Conservation (phyloP, 306 rosid genomes). For the Pyrus communis region DNA sequence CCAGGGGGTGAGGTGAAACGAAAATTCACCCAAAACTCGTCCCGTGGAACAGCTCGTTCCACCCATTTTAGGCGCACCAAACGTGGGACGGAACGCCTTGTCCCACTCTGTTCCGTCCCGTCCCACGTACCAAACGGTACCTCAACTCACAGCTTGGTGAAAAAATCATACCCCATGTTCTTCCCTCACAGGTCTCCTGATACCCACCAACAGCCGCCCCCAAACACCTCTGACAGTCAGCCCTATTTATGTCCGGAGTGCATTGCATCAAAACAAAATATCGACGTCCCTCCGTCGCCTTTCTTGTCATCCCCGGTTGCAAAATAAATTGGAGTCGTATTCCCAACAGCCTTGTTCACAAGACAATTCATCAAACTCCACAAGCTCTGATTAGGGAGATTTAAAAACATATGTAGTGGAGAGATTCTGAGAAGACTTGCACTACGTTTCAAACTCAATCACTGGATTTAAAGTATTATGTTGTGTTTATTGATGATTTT, state of each 20-base stretch:
- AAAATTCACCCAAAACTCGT: no score
- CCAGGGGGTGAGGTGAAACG: no score
- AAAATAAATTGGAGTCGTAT: not conserved
- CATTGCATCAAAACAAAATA: conserved; percentile 18
- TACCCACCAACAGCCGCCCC: not conserved
- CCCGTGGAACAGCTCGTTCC: no score
- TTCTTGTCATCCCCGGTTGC: not conserved
- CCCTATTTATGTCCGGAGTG: conserved; percentile 9
- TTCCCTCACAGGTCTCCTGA: not conserved
- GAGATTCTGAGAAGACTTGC: no score
- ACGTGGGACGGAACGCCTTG: no score
- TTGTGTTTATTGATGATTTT: no score
- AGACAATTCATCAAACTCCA: not conserved
- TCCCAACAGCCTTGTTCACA: not conserved
- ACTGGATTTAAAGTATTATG: no score
- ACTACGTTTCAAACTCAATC: no score
- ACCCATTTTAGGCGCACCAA: no score
- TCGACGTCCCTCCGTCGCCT: not conserved
- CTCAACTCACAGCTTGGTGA: not conserved
- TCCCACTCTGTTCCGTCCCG: no score
- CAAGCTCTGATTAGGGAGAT: not conserved
- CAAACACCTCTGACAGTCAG: not conserved
- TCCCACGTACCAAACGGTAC: no score
- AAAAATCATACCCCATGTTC: conserved; percentile 7
- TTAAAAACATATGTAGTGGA: no score